Evolutionary conservation across 163 green algal species (phyloP), one percentile per base, ranked within the genome.

Genomic region (Chlamydomonas reinhardtii): DNA sequence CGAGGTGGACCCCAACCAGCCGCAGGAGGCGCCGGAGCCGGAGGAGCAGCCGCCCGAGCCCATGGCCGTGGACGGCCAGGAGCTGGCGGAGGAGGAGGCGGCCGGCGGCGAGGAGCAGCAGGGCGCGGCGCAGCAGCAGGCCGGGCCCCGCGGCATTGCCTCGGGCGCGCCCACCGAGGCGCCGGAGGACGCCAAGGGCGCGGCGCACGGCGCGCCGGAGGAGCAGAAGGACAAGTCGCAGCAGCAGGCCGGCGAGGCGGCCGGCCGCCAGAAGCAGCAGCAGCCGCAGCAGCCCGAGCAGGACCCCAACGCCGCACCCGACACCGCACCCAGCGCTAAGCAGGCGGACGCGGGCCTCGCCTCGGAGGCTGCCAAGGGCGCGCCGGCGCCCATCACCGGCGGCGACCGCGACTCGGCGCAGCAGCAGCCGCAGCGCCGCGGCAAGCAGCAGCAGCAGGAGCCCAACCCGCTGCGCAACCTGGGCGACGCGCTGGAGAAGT

Each of bases 401-500:
- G 86, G 73, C 2, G 79, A 88, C 52, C 59, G 62, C n/a, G 69
- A 74, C 19, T 48, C n/a, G 74, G 75, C 32, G 25, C 24, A 87
- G 84, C 74, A 79, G 65, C 83, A 74, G 70, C 72, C 86, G 76
- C 86, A 84, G 86, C 48, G 68, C n/a, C 62, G 71, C 68, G 81
- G 85, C 59, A 76, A 59, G 32, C 85, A 77, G 61, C 64, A 72
- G 64, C 91, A 82, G 80, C 88, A 84, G 20, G 85, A 93, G 73
- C 82, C 93, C 65, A 97, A 98, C 88, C 96, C 96, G 32, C 92
- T 96, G 64, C 91, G 95, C n/a, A 94, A 89, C 85, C 78, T 99
- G 14, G 96, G 96, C 27, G 93, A 96, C 80, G 96, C 96, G 16
- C 62, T 99, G 90, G 94, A 98, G 94, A 78, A 93, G 0, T 99